Percentiles rank a stretch among this genome's conserved stretches.
Evolutionary conservation across 352 stramenopile genomes (phyloP).

Genomic region (Globisporangium uncinulatum): DNA sequence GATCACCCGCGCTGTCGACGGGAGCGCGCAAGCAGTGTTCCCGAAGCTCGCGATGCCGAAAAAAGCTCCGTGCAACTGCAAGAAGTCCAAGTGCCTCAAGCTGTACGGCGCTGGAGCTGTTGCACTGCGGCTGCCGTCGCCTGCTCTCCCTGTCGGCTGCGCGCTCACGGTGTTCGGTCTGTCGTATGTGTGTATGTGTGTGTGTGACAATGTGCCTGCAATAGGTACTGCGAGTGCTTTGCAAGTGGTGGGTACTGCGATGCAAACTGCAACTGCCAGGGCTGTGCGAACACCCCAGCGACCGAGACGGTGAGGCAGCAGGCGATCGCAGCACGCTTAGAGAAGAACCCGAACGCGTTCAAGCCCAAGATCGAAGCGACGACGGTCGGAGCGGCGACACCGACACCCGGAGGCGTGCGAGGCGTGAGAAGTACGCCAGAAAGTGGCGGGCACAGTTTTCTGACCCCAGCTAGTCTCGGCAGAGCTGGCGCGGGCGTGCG

Average conservation of each 20-base stretch:
- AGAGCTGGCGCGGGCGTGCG: conserved; percentile 7
- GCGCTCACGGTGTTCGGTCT: not conserved
- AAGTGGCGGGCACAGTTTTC: conserved; percentile 6
- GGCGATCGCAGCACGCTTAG: conserved; percentile 86
- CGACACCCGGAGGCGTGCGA: not conserved
- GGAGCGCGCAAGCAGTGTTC: conserved; percentile 6
- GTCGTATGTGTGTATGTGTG: not conserved
- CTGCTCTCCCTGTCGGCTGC: not conserved
- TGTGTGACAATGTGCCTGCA: not conserved
- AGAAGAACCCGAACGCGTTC: conserved; percentile 95
- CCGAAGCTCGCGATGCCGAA: conserved; percentile 19
- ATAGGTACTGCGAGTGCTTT: conserved; percentile 95
- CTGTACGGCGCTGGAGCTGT: conserved; percentile 39
- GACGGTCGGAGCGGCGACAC: not conserved
- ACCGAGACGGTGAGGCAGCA: conserved; percentile 66
- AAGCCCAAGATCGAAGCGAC: conserved; percentile 91
- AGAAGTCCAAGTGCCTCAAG: conserved; percentile 97
- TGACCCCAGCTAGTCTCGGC: conserved; percentile 15
- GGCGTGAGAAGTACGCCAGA: not conserved
- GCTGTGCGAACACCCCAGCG: conserved; percentile 87
- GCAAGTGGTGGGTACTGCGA: conserved; percentile 89
- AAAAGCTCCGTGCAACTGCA: conserved; percentile 93
- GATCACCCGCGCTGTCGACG: conserved; percentile 9
- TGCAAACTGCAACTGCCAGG: conserved; percentile 89
- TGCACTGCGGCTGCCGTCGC: not conserved